phyloP scores from a whole-genome alignment of 495 filamentous ascomycete species.

The Chaetomium fimeti region DNA sequence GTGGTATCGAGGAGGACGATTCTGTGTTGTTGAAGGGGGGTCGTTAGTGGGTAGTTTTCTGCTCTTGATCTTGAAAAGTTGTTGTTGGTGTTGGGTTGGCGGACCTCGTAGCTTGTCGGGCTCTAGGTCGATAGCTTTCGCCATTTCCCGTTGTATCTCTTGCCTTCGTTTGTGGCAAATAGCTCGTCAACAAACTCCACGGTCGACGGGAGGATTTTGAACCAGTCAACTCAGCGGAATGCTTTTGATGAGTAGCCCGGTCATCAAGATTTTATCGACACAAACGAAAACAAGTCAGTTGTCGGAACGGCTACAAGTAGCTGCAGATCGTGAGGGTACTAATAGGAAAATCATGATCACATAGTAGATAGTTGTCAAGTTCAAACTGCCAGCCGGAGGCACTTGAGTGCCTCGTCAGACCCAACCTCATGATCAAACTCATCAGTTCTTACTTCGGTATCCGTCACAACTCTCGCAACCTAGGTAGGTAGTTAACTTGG shows the following conservation, averaged over 20 bases:
- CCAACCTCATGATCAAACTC: neutral
- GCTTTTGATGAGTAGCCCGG: no score
- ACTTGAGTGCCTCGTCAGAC: neutral
- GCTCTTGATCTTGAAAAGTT: neutral
- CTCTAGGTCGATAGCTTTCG: neutral
- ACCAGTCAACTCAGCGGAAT: no score
- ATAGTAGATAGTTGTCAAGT: no score
- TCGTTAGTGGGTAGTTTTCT: neutral
- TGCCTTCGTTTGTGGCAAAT: neutral
- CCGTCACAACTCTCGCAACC: no score
- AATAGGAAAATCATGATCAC: no score
- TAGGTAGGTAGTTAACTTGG: no score
- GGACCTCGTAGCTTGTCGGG: neutral
- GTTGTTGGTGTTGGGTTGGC: neutral
- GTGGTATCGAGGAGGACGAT: conserved; percentile 45
- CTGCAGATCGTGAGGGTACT: no score
- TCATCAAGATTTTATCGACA: no score
- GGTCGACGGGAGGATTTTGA: no score
- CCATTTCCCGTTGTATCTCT: neutral
- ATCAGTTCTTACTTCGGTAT: neutral
- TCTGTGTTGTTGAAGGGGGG: conserved; percentile 30
- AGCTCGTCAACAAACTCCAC: neutral
- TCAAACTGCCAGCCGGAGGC: no score
- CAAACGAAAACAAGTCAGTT: no score
- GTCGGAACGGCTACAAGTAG: no score